Base-by-base conservation (phyloP, 768 basidiomycete species). In the Boletus vinaceobasis region DNA sequence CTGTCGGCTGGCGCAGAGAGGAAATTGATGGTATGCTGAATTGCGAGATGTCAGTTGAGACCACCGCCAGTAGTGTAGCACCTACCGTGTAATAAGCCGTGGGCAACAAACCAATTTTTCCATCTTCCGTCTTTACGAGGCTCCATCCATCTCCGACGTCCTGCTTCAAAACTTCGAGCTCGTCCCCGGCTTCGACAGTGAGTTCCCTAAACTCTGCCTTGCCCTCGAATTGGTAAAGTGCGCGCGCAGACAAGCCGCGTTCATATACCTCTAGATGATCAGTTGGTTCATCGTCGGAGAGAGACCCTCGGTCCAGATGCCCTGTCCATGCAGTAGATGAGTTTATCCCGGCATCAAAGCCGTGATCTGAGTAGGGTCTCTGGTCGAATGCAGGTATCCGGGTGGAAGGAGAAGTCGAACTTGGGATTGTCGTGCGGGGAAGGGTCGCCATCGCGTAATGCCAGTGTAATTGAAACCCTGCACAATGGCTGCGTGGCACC, bases 131-230 rank as follows among this genome's bases (percentile, higher is more conserved):
- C 71, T 75, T 81, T 14, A 86, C 86, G 35, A 92, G 74, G 71
- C 90, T 90, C 90, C 90, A 91, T 6, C 89, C 90, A 58, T 90
- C 87, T 7, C 83, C 84, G 1, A 84, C 75, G 50, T 88, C 79
- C 56, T 88, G 87, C 58, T 81, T 85, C 47, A 93, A 63, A n/a
- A 90, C 73, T 45, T 85, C 81, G 21, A 93, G 67, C 57, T 79
- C 78, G 58, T 90, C 87, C 13, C 90, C 89, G 1, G 87, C 87
- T 52, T 76, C 75, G 17, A 90, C 81, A 7, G 67, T 75, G 23
- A 92, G 76, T 68, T 92, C 90, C 42, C 84, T 76, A 61, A 87
- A 90, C 61, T 90, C 87, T 1, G 79, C 71, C 66, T 88, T 86
- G 39, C 90, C 90, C 63, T 86, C 80, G 65, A 92, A 92, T 21